Conservation (phyloP, 345 rosid genomes). For the Hevea brasiliensis region DNA sequence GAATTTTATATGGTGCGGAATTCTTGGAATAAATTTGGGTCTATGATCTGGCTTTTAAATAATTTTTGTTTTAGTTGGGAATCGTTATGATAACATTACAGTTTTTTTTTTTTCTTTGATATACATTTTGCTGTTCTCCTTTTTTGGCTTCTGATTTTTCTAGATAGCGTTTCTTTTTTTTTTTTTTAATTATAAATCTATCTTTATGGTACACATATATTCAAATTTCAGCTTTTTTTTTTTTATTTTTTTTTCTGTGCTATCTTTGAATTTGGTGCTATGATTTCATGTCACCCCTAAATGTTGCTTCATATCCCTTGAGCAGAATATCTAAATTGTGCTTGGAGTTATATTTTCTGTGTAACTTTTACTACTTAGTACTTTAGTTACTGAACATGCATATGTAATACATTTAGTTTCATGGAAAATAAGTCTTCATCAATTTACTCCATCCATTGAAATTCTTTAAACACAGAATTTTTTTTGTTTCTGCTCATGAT, state of each 20-base stretch:
- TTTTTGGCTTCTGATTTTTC: background rate
- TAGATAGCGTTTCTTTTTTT: too few relatives aligned
- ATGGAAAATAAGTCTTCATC: background rate
- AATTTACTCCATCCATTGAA: background rate
- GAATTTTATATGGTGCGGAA: background rate
- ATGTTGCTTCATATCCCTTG: too few relatives aligned
- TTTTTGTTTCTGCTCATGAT: too few relatives aligned
- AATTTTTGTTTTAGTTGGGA: background rate
- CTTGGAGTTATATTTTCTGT: too few relatives aligned
- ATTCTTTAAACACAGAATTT: background rate
- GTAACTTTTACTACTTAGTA: background rate
- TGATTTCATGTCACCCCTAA: background rate
- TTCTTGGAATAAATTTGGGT: background rate
- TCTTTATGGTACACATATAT: background rate
- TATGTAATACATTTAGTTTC: background rate
- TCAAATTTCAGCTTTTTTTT: background rate
- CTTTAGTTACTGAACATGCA: conserved; percentile 1
- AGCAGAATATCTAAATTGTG: too few relatives aligned
- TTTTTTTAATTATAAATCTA: background rate
- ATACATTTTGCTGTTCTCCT: background rate
- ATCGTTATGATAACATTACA: background rate
- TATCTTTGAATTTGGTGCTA: background rate
- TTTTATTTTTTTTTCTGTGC: too few relatives aligned
- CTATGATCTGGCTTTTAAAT: background rate
- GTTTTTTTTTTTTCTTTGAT: background rate